Evolutionary conservation across 129 eudicot species (phyloP), one percentile per base, ranked within the genome.

Genomic region (Tagetes erecta): DNA sequence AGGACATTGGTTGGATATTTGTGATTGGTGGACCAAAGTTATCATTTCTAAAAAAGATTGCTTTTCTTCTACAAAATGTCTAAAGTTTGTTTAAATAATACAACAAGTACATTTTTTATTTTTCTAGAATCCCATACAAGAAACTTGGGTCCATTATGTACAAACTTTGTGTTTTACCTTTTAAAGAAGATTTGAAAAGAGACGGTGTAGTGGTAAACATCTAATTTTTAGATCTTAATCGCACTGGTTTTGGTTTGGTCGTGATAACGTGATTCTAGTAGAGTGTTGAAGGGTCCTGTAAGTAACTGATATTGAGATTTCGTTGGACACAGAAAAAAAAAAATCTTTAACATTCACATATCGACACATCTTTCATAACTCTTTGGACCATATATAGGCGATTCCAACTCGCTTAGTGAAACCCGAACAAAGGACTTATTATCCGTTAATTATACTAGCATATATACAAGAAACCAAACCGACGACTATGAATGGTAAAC

Each of bases 401-500:
- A 40, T 51, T 13, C 6, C 12, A 50, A 2, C 53, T 57, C 34
- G 38, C 27, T 39, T 31, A 52, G 39, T 8, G 9, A 8, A 36
- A 40, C 5, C 12, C 31, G n/a, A 33, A 10, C 36, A 56, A 40
- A 42, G 3, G 66, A 56, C 12, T 55, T 10, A 38, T 27, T 56
- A 40, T 55, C 20, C 56, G 11, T 47, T 20, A 20, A 20, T 20
- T 47, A 10, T 69, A 72, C 55, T 34, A 49, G 53, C 31, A 10
- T 59, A 72, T 39, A 57, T 11, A 31, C 52, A 56, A 56, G 67
- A 57, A 57, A 30, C 34, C 60, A 55, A 71, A 71, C 65, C 27
- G 27, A 20, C 27, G 27, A 20, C 27, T 20, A 0, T 0, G 27
- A 20, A 20, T 20, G 27, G 27, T 20, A 20, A 20, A 41, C 56